Base-by-base conservation (phyloP, 1,284 basidiomycete genomes). In the Schizophyllum amplum region DNA sequence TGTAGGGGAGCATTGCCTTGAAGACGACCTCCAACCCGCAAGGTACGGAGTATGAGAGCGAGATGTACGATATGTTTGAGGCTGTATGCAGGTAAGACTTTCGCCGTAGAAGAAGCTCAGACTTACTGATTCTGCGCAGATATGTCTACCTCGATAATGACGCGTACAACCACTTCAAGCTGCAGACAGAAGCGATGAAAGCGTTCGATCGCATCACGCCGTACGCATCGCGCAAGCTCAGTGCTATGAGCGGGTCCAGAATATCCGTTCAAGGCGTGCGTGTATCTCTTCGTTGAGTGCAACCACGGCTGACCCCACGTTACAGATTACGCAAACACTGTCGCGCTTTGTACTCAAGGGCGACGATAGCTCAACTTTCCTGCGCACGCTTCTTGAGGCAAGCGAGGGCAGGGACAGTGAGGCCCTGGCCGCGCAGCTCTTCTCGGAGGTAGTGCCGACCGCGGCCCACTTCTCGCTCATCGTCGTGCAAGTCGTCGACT, bases 81-180 rank as follows among this genome's bases (percentile, higher is more conserved):
- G 75, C 80, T 55, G 73, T 86, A 24, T 77, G 78, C 47, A 77
- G 76, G 81, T 86, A 61, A 56, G 78, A 71, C 26, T 42, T 60
- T 23, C 27, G 52, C 11, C 54, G 9, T 49, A 5, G n/a, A 49
- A 20, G 17, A 6, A 6, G 27, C 6, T 6, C 27, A 13, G 13
- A 33, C 49, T 57, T 42, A 15, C 24, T 24, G 15, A 48, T 11
- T 52, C 20, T 42, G 9, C 52, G 26, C 54, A 86, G 84, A 58
- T 89, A 86, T 65, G 68, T 83, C 13, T 86, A 82, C 68, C 64
- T 83, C 52, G 82, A 87, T 65, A 72, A 74, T 25, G 73, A 82
- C 47, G 75, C 77, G 1, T 73, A 70, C 26, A 63, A 79, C 58
- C 84, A 87, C 57, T 90, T 84, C 83, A 71, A 71, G 47, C 67